These are phyloP conservation scores for Hippophae gyantsensis DNA, from an alignment of 306 rosid genomes.

Conservation along the genomic window DNA sequence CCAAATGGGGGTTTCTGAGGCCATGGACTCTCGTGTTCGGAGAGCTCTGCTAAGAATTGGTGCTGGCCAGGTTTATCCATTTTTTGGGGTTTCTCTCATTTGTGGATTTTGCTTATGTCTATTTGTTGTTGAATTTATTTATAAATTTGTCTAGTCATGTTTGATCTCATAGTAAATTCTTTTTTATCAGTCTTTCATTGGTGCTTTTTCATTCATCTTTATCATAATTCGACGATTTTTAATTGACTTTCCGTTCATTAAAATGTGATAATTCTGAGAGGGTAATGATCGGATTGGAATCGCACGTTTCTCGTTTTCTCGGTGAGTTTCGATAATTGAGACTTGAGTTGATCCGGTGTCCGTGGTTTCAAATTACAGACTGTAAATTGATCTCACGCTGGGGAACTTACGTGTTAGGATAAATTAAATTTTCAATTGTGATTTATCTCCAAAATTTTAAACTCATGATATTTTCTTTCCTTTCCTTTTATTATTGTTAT, in stretches of 20 bases:
- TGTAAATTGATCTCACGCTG: slow-evolving; percentile 25
- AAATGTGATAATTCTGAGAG: slow-evolving; percentile 1
- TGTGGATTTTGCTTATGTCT: not conserved
- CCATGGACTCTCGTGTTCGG: slow-evolving; percentile 80
- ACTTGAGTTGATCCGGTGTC: slow-evolving; percentile 19
- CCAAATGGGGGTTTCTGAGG: slow-evolving; percentile 94
- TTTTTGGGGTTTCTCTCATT: not conserved
- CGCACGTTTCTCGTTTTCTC: not conserved
- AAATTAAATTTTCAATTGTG: not conserved
- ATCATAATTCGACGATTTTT: not conserved
- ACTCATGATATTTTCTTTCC: not conserved
- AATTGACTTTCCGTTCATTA: not conserved
- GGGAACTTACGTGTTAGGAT: not conserved
- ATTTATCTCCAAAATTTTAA: not conserved
- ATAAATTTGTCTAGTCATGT: not conserved
- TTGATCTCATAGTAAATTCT: not conserved
- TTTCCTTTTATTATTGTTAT: slow-evolving; percentile 11
- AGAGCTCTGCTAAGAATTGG: slow-evolving; percentile 84
- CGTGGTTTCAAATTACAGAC: slow-evolving; percentile 4
- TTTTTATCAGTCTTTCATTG: not conserved
- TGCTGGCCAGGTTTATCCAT: slow-evolving; percentile 67
- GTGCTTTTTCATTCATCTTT: not conserved
- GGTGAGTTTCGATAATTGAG: not conserved
- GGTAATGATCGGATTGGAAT: not conserved
- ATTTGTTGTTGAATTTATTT: not conserved